Evolutionary conservation across 2,329 filamentous ascomycete species (phyloP), one percentile per base, ranked within the genome.

Genomic region (Lasiodiplodia theobromae): DNA sequence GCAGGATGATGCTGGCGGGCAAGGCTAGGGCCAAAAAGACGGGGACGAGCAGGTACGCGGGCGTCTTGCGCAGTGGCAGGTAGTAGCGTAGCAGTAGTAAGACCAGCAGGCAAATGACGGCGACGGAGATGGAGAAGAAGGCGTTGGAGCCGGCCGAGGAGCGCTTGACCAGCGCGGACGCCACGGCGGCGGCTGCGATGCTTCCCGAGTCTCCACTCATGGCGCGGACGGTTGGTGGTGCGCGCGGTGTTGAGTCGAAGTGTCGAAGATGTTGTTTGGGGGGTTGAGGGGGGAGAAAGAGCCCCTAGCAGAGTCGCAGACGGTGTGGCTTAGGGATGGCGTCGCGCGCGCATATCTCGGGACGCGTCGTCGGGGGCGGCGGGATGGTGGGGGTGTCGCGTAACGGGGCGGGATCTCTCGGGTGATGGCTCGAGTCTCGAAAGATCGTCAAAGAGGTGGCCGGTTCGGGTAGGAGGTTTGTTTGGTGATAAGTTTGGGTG

Each of bases 21-120:
- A 99, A 88, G 76, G 93, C 94, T 73, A 99, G 87, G n/a, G 95
- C 93, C 73, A 99, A 91, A 83, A 99, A 99, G 71, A 99, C 93
- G 44, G 96, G 95, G 1, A 97, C 87, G 63, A 94, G 86, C 63
- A 98, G 89, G 80, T 96, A 97, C 69, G 91, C 92, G 0, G 96
- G 95, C 0, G 96, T 98, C 7, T 91, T 89, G 73, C 96, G 93
- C 40, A 99, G 86, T 2, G 95, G 95, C 11, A 99, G 88, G 81
- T 94, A 99, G 83, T 93, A 90, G 75, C 96, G 91, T 69, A 97
- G 85, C 71, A 98, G 89, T 25, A 97, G 85, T 53, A 99, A 87
- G 69, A 96, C 93, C 70, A 91, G 83, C 70, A 91, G 78, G 72
- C 91, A 93, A 73, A 97, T 92, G 72, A 88, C 78, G 72, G 94